phyloP scores from a whole-genome alignment of 1,139 yeast species.

The Magnusiomyces tetraspermus region DNA sequence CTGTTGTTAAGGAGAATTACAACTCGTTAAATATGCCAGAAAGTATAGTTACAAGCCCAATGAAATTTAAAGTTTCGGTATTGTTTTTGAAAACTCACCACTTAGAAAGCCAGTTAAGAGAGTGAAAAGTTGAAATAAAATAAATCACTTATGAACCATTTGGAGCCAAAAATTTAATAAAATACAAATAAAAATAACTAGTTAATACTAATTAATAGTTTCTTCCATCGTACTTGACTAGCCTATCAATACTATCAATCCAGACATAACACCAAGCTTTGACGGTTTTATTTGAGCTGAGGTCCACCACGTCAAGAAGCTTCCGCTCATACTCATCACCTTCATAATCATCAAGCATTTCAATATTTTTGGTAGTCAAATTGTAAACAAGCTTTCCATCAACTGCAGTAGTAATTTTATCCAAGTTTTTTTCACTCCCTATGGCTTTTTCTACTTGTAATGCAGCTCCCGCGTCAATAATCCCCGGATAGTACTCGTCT shows the following conservation, averaged over 20 bases:
- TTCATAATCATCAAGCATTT: conserved; percentile 26
- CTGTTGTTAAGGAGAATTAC: no score
- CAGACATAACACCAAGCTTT: conserved; percentile 22
- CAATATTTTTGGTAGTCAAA: conserved; percentile 19
- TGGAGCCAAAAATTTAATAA: no score
- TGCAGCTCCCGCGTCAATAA: conserved; percentile 13
- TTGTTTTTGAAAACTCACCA: no score
- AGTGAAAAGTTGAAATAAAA: no score
- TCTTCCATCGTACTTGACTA: neutral
- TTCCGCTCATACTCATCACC: conserved; percentile 28
- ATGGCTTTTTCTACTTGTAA: conserved; percentile 2
- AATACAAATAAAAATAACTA: no score
- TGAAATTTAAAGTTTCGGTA: no score
- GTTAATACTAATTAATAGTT: neutral
- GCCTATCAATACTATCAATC: conserved; percentile 16
- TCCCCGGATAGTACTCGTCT: conserved; percentile 28
- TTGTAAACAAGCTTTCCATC: conserved; percentile 25
- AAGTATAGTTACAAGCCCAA: no score
- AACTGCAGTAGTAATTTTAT: conserved; percentile 13
- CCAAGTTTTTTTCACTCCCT: neutral
- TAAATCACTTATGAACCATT: no score
- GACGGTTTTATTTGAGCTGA: conserved; percentile 11
- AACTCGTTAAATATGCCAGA: no score
- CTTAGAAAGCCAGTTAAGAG: no score
- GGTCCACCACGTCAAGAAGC: conserved; percentile 20